phyloP scores from a whole-genome alignment of 441 rosid genomes.

The Adansonia madagascariensis region DNA sequence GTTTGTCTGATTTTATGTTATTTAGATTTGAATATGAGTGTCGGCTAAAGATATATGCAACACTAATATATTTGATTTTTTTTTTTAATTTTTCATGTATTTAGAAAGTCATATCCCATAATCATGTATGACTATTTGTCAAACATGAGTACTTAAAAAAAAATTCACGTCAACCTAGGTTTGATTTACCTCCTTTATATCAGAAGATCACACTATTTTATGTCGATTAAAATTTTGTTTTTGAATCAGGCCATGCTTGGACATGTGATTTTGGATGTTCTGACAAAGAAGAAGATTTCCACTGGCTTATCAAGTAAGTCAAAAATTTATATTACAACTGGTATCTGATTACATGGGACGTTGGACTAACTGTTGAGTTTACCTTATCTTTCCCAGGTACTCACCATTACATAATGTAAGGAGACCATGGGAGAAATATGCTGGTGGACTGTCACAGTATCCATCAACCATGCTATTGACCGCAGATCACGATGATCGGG shows the following conservation, averaged over 20 bases:
- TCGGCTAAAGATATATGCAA: no score
- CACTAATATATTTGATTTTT: no score
- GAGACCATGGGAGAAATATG: conserved; percentile 80
- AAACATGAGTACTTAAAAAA: no score
- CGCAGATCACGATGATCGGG: conserved; percentile 96
- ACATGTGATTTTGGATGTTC: conserved; percentile 91
- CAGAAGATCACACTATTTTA: neutral
- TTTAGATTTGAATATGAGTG: no score
- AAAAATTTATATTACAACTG: neutral
- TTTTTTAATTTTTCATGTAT: no score
- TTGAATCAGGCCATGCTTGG: conserved; percentile 87
- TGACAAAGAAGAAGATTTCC: conserved; percentile 81
- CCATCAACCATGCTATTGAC: conserved; percentile 93
- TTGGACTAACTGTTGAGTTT: neutral
- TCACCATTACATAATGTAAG: conserved; percentile 89
- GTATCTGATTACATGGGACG: neutral
- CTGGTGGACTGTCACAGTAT: conserved; percentile 52
- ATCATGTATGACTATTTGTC: no score
- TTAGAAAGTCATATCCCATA: no score
- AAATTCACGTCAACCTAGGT: no score
- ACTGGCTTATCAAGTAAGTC: conserved; percentile 85
- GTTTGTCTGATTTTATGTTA: conserved; percentile 40
- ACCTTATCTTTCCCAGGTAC: conserved; percentile 51
- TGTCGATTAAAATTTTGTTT: conserved; percentile 19
- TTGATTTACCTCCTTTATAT: conserved; percentile 1